Evolutionary conservation across 305 asterid genomes (phyloP), one percentile per base, ranked within the genome.

Genomic region (Nicotiana rustica): DNA sequence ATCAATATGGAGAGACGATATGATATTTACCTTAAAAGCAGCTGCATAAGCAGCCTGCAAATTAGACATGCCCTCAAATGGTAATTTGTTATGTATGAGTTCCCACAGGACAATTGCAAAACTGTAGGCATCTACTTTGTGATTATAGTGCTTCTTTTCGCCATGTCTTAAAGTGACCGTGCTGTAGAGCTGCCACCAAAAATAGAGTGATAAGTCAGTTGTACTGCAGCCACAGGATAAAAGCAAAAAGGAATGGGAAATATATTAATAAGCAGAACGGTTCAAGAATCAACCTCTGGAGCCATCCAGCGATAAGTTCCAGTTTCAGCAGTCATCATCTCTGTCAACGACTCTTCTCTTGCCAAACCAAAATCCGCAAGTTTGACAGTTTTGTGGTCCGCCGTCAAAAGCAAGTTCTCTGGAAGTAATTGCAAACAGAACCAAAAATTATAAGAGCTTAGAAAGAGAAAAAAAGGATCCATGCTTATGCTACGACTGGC

Each of bases 231-330:
- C 29, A 19, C 25, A 38, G 59, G 4, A 67, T 44, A 44, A 13
- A 49, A 61, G 55, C 9, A 38, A 64, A n/a, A 38, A 49, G 10
- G n/a, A 29, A 68, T 60, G 0, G 31, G 33, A 47, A 82, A 47
- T 36, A 31, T 35, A 14, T 21, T 5, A 64, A 21, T 15, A 60
- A 76, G 19, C 4, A 44, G 3, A n/a, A 36, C 12, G 36, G 47
- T 76, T 56, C 17, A 38, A 36, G 67, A 31, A 81, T 82, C 35
- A 85, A 96, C 99, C 98, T 96, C 99, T 35, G 99, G 99, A 65
- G 99, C 99, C 99, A 96, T 96, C 99, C 99, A 96, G 77, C 98
- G 99, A 78, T 96, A 96, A n/a, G 99, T 96, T 89, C 99, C 99
- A 1, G 99, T 96, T 89, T 96, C 99, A 31, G 99, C 99, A 41